These are phyloP conservation scores for Comarum palustre DNA, from an alignment of 306 rosid species.

Conservation along the genomic window DNA sequence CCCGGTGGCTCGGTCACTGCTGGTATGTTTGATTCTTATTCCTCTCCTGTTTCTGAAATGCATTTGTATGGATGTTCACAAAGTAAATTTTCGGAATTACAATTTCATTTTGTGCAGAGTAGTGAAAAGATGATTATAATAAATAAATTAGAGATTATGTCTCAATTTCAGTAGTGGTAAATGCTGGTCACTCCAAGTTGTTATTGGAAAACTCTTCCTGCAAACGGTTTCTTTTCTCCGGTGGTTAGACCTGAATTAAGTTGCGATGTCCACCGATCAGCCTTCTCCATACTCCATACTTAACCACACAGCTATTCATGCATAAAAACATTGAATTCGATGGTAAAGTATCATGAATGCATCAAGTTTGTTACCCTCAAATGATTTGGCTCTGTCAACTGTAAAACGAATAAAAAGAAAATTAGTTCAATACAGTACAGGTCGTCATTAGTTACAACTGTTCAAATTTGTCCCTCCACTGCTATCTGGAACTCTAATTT, in stretches of 20 bases:
- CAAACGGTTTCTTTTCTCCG: neutral
- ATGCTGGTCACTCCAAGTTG: neutral
- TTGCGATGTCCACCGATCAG: neutral
- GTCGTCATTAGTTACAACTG: neutral
- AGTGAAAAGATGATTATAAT: neutral
- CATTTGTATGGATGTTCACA: neutral
- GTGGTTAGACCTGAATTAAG: neutral
- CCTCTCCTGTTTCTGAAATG: neutral
- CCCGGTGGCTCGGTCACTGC: slow-evolving; percentile 98
- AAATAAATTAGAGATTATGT: neutral
- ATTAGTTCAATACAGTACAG: neutral
- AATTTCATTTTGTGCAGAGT: neutral
- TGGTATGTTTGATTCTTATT: slow-evolving; percentile 40
- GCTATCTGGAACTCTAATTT: neutral
- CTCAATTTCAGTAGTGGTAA: neutral
- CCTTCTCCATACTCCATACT: neutral
- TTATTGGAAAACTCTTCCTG: neutral
- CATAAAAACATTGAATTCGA: neutral
- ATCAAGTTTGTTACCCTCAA: neutral
- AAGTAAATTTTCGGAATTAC: too few species aligned
- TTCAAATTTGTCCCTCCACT: neutral
- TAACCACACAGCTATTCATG: neutral
- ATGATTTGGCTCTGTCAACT: neutral
- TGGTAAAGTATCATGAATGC: neutral
- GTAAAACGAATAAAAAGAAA: neutral